phyloP scores from a whole-genome alignment of 2,329 filamentous ascomycete genomes.

The Clarireedia hainanense region DNA sequence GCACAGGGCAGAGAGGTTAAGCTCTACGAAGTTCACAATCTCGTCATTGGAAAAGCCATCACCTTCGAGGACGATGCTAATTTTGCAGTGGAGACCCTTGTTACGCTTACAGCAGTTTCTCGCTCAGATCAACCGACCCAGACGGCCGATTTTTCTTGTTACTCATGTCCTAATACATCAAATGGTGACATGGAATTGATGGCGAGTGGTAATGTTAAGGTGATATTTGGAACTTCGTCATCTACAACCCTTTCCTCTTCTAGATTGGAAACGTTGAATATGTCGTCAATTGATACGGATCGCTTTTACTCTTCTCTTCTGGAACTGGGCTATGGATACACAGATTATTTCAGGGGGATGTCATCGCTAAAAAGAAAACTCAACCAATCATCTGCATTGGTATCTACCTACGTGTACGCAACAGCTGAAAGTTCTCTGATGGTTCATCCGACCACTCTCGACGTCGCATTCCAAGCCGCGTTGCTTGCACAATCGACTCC shows the following conservation, averaged over 20 bases:
- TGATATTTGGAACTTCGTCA: background rate
- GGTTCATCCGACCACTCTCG: constrained; percentile 49
- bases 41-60: background rate
- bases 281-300: constrained; percentile 9
- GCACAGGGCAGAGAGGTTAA: background rate
- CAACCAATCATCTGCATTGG: too few relatives aligned
- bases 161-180: background rate
- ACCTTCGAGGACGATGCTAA: background rate
- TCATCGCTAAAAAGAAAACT: too few relatives aligned
- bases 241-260: background rate
- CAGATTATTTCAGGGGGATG: too few relatives aligned
- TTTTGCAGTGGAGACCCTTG: background rate
- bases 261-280: background rate
- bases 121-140: background rate
- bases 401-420: too few relatives aligned
- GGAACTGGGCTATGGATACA: background rate
- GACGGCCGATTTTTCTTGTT: background rate
- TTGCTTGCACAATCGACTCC: constrained; percentile 27
- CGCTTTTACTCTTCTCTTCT: constrained; percentile 10
- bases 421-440: constrained; percentile 14
- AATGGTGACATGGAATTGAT: background rate
- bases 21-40: background rate
- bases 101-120: background rate
- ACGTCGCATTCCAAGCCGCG: constrained; percentile 46
- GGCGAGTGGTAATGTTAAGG: background rate